phyloP scores from a whole-genome alignment of 1,139 yeast genomes.

The Yamadazyma atmosphaerica region DNA sequence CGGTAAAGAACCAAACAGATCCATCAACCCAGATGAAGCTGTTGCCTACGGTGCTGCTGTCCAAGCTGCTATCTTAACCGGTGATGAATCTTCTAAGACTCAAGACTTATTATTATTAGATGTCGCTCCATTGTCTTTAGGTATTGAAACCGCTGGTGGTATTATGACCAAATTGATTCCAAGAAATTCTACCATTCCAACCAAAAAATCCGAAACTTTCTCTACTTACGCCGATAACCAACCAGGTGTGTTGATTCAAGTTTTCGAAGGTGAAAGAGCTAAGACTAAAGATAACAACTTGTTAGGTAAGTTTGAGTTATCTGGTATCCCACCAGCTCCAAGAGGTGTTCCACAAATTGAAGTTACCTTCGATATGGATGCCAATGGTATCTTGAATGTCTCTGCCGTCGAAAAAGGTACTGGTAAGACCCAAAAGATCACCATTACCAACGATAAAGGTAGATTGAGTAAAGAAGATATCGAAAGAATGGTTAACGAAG shows the following conservation, averaged over 20 bases:
- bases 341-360: slow-evolving; percentile 99
- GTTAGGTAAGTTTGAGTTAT: slow-evolving; percentile 99
- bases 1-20: slow-evolving; percentile 94
- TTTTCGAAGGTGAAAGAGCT: slow-evolving; percentile 99
- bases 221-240: slow-evolving; percentile 99
- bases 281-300: slow-evolving; percentile 99
- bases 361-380: slow-evolving; percentile 99
- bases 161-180: slow-evolving; percentile 99
- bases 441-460: slow-evolving; percentile 53
- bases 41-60: slow-evolving; percentile 99
- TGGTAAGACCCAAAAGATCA: slow-evolving; percentile 59
- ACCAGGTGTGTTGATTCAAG: slow-evolving; percentile 99
- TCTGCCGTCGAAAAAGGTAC: slow-evolving; percentile 96
- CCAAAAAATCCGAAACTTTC: slow-evolving; percentile 99
- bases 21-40: slow-evolving; percentile 99
- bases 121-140: slow-evolving; percentile 97
- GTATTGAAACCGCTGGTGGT: slow-evolving; percentile 99
- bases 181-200: slow-evolving; percentile 99
- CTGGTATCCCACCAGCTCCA: slow-evolving; percentile 98
- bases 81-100: slow-evolving; percentile 95
- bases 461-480: slow-evolving; percentile 54
- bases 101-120: slow-evolving; percentile 97
- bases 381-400: slow-evolving; percentile 98
- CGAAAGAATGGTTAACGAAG: slow-evolving; percentile 52
- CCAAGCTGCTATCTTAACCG: slow-evolving; percentile 98